Percentiles rank a stretch among this genome's conserved stretches.
phyloP scores from a whole-genome alignment of 495 filamentous ascomycete genomes.

The Amphirosellinia nigrospora region DNA sequence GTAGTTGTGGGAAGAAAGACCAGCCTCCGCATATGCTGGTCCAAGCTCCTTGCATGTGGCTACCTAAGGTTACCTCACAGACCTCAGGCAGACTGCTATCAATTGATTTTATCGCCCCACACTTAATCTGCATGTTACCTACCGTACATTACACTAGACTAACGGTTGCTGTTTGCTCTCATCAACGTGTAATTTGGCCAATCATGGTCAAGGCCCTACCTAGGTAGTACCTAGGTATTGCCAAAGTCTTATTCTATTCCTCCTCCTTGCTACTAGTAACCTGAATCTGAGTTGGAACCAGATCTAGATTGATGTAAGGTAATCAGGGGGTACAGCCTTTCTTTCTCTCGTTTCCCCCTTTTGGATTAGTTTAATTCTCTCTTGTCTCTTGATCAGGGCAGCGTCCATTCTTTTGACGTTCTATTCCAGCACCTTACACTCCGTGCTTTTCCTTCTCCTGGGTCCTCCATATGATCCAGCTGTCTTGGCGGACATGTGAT shows the following conservation, averaged over 20 bases:
- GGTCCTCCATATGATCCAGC: constrained; percentile 7
- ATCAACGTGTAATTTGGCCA: constrained; percentile 12
- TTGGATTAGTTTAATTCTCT: background rate
- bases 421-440: background rate
- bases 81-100: background rate
- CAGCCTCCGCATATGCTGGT: constrained; percentile 1
- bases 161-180: constrained; percentile 14
- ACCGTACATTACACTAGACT: too few species aligned
- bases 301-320: background rate
- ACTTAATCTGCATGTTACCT: background rate
- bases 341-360: background rate
- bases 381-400: too few species aligned
- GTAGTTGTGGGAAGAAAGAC: constrained; percentile 25
- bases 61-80: background rate
- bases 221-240: too few species aligned
- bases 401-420: background rate
- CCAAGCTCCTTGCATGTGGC: constrained; percentile 27
- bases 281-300: background rate
- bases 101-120: background rate
- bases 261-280: background rate
- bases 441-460: background rate
- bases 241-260: too few species aligned
- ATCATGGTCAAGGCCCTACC: constrained; percentile 3
- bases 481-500: constrained; percentile 23
- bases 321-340: constrained; percentile 1